A percentile compares a stretch with the other conserved stretches of the same genome.
These are phyloP conservation scores for Starmerella vitae DNA, from an alignment of 805 yeast genomes.

Conservation along the genomic window DNA sequence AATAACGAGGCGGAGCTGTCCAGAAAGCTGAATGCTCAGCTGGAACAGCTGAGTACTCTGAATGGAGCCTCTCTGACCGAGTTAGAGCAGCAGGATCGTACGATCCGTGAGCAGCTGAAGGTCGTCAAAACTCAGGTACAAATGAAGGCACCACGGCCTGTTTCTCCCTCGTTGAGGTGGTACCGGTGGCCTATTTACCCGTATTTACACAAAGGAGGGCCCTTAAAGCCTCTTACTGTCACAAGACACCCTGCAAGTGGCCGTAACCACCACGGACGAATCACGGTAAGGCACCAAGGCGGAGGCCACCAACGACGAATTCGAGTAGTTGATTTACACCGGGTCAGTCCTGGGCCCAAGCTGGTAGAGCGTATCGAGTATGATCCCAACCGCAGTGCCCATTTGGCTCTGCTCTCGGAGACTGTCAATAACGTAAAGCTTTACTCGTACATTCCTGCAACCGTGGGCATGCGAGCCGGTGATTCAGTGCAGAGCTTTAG, in stretches of 20 bases:
- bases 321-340: conserved; percentile 63
- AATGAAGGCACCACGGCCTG: conserved; percentile 64
- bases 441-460: conserved; percentile 71
- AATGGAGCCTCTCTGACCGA: conserved; percentile 40
- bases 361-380: conserved; percentile 79
- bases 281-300: conserved; percentile 89
- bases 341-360: conserved; percentile 57
- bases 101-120: conserved; percentile 57
- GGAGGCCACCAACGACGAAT: conserved; percentile 91
- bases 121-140: conserved; percentile 55
- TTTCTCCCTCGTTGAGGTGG: conserved; percentile 81
- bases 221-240: conserved; percentile 59
- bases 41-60: conserved; percentile 29
- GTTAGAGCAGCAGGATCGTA: conserved; percentile 65
- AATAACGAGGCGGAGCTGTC: conserved; percentile 12
- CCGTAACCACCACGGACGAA: conserved; percentile 75
- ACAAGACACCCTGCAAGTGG: conserved; percentile 68
- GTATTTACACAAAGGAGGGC: conserved; percentile 75
- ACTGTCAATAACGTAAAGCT: conserved; percentile 26
- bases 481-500: conserved; percentile 83
- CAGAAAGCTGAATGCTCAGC: conserved; percentile 18
- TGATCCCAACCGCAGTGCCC: conserved; percentile 90
- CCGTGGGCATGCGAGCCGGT: conserved; percentile 86
- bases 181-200: conserved; percentile 76
- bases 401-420: conserved; percentile 64